Base-by-base conservation (phyloP, 257 asterid genomes). In the Lycium barbarum region DNA sequence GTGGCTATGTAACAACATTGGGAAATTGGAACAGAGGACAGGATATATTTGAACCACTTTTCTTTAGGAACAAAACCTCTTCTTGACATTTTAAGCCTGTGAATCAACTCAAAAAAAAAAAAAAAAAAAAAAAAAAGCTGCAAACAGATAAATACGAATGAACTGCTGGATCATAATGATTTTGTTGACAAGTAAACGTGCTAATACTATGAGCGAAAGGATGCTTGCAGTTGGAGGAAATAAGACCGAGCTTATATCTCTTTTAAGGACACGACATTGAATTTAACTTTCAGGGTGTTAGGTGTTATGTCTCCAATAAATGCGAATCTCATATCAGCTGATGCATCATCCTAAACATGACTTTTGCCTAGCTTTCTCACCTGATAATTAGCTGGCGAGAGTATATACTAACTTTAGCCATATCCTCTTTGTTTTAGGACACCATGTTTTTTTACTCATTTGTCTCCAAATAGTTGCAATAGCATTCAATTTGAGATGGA, bases 21-120 rank as follows among this genome's bases (percentile, higher is more conserved):
- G 81, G 22, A 76, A 45, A 49, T 76, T 51, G 20, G 62, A 49
- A 76, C 63, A 51, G 61, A 76, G 62, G 59, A 76, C 22, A 45
- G 43, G 45, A 76, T 51, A 76, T 12, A 51, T 10, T 45, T 73
- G 51, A 43, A 47, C 81, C 40, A 11, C 43, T n/a, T 45, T 73
- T 45, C 43, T 47, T 14, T 73, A 47, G 61, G 59, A 73, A 73
- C 20, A 2, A 1, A 59, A 47, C 61, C 59, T 20, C 1, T 73
- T 72, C 47, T 7, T 1, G 1, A 76, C 51, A 76, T 6, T 22
- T 36, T 11, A 20, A 73, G 61, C 61, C 40, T 47, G 20, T 10
- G 61, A 47, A 47, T 47, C 81, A 47, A 20, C 81, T n/a, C 12
- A n/a, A n/a, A n/a, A n/a, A n/a, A n/a, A n/a, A n/a, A n/a, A n/a